Percentiles rank a stretch among this genome's conserved stretches.
phyloP scores from a whole-genome alignment of 1,284 basidiomycete species.

The Cryptococcus sp. region DNA sequence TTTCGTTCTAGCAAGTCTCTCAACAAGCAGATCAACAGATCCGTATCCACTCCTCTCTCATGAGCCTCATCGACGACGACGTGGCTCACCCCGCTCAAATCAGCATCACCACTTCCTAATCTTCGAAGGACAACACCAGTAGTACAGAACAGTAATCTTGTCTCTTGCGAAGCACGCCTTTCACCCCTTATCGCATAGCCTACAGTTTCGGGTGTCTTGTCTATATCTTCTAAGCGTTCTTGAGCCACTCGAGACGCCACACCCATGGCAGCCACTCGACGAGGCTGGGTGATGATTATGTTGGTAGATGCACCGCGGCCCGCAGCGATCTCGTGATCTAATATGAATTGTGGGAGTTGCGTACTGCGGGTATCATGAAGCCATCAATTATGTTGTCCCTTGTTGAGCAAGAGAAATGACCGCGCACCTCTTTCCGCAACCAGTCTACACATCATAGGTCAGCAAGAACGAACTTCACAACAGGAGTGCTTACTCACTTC shows the following conservation, averaged over 20 bases:
- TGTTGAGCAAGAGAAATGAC: background rate
- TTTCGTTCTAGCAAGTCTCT: constrained; percentile 74
- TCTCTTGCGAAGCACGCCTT: constrained; percentile 65
- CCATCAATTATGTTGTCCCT: background rate
- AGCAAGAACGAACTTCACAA: constrained; percentile 7
- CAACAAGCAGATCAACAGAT: constrained; percentile 82
- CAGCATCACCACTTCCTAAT: constrained; percentile 69
- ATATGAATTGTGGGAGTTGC: constrained; percentile 80
- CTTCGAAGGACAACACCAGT: constrained; percentile 87
- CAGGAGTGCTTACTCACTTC: constrained; percentile 64
- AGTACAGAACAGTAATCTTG: constrained; percentile 85
- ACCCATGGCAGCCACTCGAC: constrained; percentile 84
- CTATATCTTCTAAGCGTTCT: constrained; percentile 75
- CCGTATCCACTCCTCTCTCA: constrained; percentile 85
- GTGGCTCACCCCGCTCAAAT: constrained; percentile 72
- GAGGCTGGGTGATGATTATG: constrained; percentile 87
- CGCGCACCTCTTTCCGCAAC: constrained; percentile 79
- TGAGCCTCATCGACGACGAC: constrained; percentile 92
- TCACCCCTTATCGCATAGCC: constrained; percentile 93
- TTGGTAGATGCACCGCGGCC: constrained; percentile 67
- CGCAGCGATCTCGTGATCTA: constrained; percentile 72
- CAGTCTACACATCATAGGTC: constrained; percentile 55
- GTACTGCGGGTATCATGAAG: constrained; percentile 25
- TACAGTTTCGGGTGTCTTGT: constrained; percentile 62
- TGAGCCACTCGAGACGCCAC: constrained; percentile 84